Evolutionary conservation across 225 moss, liverwort and hornwort genomes (phyloP).

Genomic region (Neckera pumila): DNA sequence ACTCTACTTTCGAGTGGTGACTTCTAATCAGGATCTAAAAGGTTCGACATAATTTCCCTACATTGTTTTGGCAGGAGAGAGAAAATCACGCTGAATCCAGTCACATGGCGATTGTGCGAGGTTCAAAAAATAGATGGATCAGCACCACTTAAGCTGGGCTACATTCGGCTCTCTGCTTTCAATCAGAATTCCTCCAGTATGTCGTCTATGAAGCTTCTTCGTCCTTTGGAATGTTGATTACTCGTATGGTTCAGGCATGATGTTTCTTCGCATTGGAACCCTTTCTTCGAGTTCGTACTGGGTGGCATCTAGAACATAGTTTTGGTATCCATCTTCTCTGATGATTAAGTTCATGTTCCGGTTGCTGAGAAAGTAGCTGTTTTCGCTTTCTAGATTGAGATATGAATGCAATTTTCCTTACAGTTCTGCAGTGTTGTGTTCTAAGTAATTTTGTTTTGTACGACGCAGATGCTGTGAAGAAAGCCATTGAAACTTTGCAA

Average conservation of each 20-base stretch:
- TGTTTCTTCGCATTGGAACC: not conserved
- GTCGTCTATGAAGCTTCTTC: not conserved
- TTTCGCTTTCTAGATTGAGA: not conserved
- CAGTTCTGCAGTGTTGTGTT: not conserved
- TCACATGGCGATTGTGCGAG: conserved; percentile 89
- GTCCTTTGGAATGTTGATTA: not conserved
- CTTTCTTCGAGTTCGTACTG: not conserved
- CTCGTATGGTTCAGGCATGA: not conserved
- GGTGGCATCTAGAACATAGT: not conserved
- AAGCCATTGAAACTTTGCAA: conserved; percentile 73
- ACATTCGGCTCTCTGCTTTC: conserved; percentile 90
- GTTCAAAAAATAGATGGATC: conserved; percentile 37
- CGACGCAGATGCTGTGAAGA: conserved; percentile 64
- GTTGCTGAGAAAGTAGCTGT: not conserved
- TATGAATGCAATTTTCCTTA: not conserved
- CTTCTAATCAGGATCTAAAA: not conserved
- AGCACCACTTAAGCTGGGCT: conserved; percentile 68
- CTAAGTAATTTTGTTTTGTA: not conserved
- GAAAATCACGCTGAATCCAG: conserved; percentile 85
- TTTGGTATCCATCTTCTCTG: not conserved
- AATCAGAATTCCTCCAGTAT: conserved; percentile 92
- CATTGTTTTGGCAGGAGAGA: conserved; percentile 58
- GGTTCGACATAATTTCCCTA: not conserved
- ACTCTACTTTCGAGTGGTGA: not conserved
- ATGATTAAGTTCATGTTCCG: not conserved